Evolutionary conservation across 2,329 filamentous ascomycete species (phyloP).

Genomic region (Penicillium sp.): DNA sequence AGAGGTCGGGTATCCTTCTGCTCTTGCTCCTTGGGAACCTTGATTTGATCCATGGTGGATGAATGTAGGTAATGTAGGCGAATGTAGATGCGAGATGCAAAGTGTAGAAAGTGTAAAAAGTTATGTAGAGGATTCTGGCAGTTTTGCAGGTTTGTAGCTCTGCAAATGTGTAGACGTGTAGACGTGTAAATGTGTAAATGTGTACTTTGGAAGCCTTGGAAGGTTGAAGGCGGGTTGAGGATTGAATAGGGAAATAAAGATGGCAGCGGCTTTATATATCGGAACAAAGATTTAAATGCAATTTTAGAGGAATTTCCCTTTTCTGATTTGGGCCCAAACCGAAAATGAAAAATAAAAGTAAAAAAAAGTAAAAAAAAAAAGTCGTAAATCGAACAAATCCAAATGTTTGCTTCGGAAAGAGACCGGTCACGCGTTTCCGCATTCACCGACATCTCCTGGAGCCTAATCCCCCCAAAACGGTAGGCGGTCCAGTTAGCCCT

Average conservation of each 20-base stretch:
- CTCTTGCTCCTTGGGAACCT: conserved; percentile 4
- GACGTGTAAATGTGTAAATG: too few species aligned
- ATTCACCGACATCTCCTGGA: conserved; percentile 11
- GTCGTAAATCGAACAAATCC: neutral
- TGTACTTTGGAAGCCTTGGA: neutral
- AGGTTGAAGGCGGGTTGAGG: neutral
- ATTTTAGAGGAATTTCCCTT: neutral
- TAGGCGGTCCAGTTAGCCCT: conserved; percentile 17
- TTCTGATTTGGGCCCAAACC: neutral
- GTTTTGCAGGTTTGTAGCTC: too few species aligned
- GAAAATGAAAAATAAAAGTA: neutral
- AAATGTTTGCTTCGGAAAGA: conserved; percentile 22
- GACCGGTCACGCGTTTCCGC: conserved; percentile 18
- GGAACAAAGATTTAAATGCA: neutral
- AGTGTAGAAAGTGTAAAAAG: neutral
- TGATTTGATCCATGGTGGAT: conserved; percentile 6
- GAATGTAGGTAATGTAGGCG: neutral
- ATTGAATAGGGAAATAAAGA: neutral
- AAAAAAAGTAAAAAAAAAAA: neutral
- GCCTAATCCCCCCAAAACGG: conserved; percentile 4
- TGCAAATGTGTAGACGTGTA: neutral
- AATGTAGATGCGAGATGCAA: neutral
- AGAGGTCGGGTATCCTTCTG: neutral
- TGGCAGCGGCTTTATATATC: conserved; percentile 8
- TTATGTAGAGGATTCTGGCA: neutral